These are phyloP conservation scores for Erodium texanum DNA, from an alignment of 441 rosid genomes.

Conservation along the genomic window DNA sequence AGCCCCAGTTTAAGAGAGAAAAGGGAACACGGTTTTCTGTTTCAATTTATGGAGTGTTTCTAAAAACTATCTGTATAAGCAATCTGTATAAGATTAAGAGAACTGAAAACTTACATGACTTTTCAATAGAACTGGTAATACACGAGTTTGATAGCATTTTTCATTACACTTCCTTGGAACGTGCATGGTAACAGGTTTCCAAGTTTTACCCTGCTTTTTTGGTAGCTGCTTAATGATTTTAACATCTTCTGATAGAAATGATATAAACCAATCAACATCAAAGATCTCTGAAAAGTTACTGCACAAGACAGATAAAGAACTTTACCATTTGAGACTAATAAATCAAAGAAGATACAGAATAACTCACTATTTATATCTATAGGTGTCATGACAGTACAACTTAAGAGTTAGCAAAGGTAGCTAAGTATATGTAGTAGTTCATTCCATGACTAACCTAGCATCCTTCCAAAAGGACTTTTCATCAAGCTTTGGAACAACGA, in stretches of 20 bases:
- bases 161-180: slow-evolving; percentile 65
- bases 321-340: slow-evolving; percentile 12
- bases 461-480: slow-evolving; percentile 97
- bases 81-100: slow-evolving; percentile 1
- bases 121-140: slow-evolving; percentile 48
- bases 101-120: slow-evolving; percentile 40
- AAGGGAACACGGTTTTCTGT: not conserved
- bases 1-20: not conserved
- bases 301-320: slow-evolving; percentile 21
- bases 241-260: slow-evolving; percentile 43
- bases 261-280: slow-evolving; percentile 51
- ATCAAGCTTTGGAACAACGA: slow-evolving; percentile 90
- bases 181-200: slow-evolving; percentile 37
- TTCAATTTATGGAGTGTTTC: not conserved
- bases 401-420: not conserved
- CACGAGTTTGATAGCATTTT: slow-evolving; percentile 46
- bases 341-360: slow-evolving; percentile 4
- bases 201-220: slow-evolving; percentile 27
- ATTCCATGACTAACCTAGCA: slow-evolving; percentile 45
- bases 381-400: not conserved
- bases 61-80: slow-evolving; percentile 15
- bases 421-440: slow-evolving; percentile 7
- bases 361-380: not conserved
- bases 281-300: slow-evolving; percentile 57
- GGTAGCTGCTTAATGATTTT: slow-evolving; percentile 53